Evolutionary conservation across 2,329 filamentous ascomycete genomes (phyloP).

Genomic region (Cladophialophora bantiana): DNA sequence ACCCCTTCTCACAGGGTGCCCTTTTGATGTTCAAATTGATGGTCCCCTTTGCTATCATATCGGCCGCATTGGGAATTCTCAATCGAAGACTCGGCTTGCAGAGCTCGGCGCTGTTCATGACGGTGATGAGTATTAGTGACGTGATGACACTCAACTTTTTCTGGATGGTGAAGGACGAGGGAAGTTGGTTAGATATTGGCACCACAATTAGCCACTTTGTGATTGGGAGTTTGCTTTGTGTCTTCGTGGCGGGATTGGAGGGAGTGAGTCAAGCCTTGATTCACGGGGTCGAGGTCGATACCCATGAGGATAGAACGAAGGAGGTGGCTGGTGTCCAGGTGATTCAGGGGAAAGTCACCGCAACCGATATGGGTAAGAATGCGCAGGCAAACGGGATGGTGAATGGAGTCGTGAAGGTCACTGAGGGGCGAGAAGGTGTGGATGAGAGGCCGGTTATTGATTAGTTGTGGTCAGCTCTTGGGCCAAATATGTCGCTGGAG

Average conservation of each 20-base stretch:
- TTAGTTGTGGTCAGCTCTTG: background rate
- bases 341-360: background rate
- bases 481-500: background rate
- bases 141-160: constrained; percentile 95
- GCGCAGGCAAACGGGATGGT: constrained; percentile 8
- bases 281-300: constrained; percentile 70
- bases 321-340: constrained; percentile 26
- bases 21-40: constrained; percentile 88
- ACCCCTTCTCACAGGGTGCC: constrained; percentile 88
- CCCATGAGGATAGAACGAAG: constrained; percentile 26
- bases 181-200: constrained; percentile 96
- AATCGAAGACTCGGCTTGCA: constrained; percentile 84
- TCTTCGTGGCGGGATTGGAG: constrained; percentile 90
- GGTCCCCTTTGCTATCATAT: constrained; percentile 91
- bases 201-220: constrained; percentile 95
- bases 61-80: constrained; percentile 90
- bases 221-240: constrained; percentile 86
- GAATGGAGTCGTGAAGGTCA: constrained; percentile 12
- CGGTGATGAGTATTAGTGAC: constrained; percentile 90
- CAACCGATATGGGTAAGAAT: background rate
- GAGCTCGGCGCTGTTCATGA: constrained; percentile 89
- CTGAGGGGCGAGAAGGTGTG: constrained; percentile 4
- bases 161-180: constrained; percentile 95
- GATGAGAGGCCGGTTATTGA: constrained; percentile 31
- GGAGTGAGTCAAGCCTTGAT: constrained; percentile 84